Base-by-base conservation (phyloP, 805 yeast genomes). In the Yamadazyma olivae region DNA sequence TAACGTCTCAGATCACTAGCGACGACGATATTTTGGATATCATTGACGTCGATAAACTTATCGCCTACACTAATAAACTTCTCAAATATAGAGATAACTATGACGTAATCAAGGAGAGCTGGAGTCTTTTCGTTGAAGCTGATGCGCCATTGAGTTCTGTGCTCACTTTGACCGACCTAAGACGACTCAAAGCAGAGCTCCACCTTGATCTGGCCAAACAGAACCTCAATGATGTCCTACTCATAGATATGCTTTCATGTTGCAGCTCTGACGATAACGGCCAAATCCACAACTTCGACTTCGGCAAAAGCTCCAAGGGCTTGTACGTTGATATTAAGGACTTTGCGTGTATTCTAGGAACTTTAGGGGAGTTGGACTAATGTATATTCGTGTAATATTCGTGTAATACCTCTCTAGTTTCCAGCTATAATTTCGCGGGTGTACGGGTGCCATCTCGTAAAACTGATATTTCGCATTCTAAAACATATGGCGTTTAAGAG, bases 181-280 rank as follows among this genome's bases (percentile, higher is more conserved):
- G 56, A 32, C 40, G 32, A 5, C 53, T 67, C 28, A 67, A 67
- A 38, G 33, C 43, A 2, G 33, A 35, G 5, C 46, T 67, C 22
- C 52, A 50, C 15, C 44, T 66, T n/a, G 70, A 62, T 21, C 51
- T 48, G 16, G 43, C 39, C 20, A 44, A 43, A 14, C 30, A 33
- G 14, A 21, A 30, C 7, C 44, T 66, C 15, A 44, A 54, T 12
- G 71, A 66, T 34, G 33, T 56, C 6, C 45, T 64, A 5, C 49
- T 67, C 23, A 67, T 67, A 5, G 72, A 67, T 36, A 67, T 67
- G 74, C 46, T 67, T 8, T 57, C 70, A 26, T 60, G 70, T 33
- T 50, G 63, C 26, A 32, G 54, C 5, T 49, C 56, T 8, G 59
- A 53, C 26, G 39, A 53, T 1, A 44, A 49, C n/a, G 71, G 67